Conservation (phyloP, 768 basidiomycete genomes). For the Phlebiopsis flavidoalba region DNA sequence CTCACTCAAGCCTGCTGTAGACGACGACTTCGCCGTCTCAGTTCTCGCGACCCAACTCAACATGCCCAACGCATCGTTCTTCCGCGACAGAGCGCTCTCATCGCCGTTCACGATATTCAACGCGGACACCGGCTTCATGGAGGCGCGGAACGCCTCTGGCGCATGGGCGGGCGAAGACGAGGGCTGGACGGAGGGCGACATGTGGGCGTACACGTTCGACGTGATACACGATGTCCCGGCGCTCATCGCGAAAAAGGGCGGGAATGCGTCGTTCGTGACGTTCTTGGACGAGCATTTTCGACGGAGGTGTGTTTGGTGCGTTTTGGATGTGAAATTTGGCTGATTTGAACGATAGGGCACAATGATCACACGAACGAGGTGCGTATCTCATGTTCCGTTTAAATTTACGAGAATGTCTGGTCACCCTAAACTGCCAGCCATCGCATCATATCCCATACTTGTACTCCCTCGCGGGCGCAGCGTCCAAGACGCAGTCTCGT, state of each 20-base stretch:
- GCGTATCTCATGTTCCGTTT: constrained; percentile 3
- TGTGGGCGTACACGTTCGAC: constrained; percentile 75
- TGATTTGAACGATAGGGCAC: constrained; percentile 50
- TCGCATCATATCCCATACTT: constrained; percentile 86
- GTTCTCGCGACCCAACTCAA: constrained; percentile 52
- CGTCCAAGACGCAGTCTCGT: constrained; percentile 66
- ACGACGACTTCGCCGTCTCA: constrained; percentile 74
- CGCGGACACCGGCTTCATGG: constrained; percentile 70
- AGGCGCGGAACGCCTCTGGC: constrained; percentile 65
- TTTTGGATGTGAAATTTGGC: not conserved
- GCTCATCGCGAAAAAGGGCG: constrained; percentile 60
- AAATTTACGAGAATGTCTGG: not conserved
- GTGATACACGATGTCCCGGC: constrained; percentile 67
- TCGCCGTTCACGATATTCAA: constrained; percentile 68
- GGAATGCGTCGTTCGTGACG: constrained; percentile 56
- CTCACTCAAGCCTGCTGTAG: constrained; percentile 28
- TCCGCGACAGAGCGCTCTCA: constrained; percentile 50
- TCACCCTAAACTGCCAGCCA: constrained; percentile 40
- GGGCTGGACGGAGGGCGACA: constrained; percentile 83
- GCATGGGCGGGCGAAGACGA: constrained; percentile 61
- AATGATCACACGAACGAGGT: constrained; percentile 84
- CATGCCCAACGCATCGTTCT: constrained; percentile 47
- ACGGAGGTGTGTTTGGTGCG: constrained; percentile 35
- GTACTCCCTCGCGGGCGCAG: constrained; percentile 67
- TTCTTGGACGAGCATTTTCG: constrained; percentile 59